Evolutionary conservation across 2,329 filamentous ascomycete genomes (phyloP).

Genomic region (Apiospora sp.): DNA sequence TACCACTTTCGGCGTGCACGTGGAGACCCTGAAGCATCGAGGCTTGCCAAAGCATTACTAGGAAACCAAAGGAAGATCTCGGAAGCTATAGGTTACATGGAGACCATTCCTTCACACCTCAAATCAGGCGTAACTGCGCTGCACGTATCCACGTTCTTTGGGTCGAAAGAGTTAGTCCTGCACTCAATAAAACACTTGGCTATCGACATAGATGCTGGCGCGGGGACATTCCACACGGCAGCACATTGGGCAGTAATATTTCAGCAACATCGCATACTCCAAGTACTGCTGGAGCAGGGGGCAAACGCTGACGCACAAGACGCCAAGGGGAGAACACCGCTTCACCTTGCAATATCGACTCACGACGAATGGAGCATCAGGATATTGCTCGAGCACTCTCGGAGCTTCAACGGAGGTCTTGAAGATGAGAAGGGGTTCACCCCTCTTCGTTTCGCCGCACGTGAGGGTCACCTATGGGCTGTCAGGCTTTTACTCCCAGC

Average conservation of each 20-base stretch:
- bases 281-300: not conserved
- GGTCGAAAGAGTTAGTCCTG: not conserved
- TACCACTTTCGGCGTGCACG: not conserved
- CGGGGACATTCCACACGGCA: not conserved
- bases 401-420: not conserved
- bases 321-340: not conserved
- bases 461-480: not conserved
- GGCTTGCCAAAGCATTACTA: not conserved
- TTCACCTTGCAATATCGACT: not conserved
- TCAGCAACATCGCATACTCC: not conserved
- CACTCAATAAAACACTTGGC: not conserved
- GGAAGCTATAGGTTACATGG: not conserved
- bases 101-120: not conserved
- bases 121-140: not conserved
- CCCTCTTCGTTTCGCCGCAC: not conserved
- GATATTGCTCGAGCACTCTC: not conserved
- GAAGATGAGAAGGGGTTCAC: not conserved
- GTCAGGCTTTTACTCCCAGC: not conserved
- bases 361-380: not conserved
- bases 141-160: not conserved
- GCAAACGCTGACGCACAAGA: not conserved
- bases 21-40: not conserved
- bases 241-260: conserved; percentile 1
- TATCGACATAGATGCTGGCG: not conserved
- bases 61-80: not conserved